Evolutionary conservation across 192 early-diverging fungal genomes (phyloP).

Genomic region (Backusella circina): DNA sequence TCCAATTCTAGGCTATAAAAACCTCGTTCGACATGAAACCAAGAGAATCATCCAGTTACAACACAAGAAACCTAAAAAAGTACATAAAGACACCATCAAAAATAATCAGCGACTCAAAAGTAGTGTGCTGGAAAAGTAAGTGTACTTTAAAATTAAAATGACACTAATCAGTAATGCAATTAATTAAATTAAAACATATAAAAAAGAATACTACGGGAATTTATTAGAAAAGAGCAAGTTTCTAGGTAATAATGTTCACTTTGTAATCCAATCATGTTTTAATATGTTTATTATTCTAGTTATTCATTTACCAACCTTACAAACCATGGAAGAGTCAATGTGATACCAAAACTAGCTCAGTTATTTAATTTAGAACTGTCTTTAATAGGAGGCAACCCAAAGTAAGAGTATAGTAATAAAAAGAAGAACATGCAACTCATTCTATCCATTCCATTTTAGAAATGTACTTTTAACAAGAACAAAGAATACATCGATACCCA

Average conservation of each 20-base stretch:
- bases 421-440: too few relatives aligned
- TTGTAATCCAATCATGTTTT: neutral
- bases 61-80: neutral
- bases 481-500: conserved; percentile 2
- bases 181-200: neutral
- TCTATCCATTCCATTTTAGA: neutral
- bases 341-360: conserved; percentile 5
- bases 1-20: neutral
- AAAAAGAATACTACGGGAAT: neutral
- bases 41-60: neutral
- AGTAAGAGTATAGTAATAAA: neutral
- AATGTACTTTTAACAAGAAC: neutral
- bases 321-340: neutral
- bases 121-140: conserved; percentile 2
- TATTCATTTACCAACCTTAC: conserved; percentile 2
- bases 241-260: neutral
- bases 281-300: neutral
- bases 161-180: neutral
- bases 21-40: neutral
- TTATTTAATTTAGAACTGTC: conserved; percentile 1
- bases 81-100: neutral
- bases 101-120: neutral
- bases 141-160: neutral
- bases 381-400: neutral
- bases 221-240: neutral